These are phyloP conservation scores for Fusarium begoniae DNA, from an alignment of 2,329 filamentous ascomycete species.

Conservation along the genomic window DNA sequence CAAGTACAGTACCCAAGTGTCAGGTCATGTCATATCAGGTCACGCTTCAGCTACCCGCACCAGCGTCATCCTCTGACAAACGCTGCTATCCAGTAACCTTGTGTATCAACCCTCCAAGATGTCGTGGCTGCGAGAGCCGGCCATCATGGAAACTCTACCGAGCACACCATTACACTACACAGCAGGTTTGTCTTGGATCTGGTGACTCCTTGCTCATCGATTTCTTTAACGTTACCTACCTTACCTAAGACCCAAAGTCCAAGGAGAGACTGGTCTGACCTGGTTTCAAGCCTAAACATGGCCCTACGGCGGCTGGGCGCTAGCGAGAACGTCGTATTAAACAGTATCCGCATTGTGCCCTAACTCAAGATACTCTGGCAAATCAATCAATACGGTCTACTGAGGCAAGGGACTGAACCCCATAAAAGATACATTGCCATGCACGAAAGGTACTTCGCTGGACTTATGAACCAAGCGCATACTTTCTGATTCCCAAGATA, in stretches of 20 bases:
- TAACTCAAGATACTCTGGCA: conserved; percentile 14
- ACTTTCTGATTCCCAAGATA: conserved; percentile 25
- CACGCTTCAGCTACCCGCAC: conserved; percentile 35
- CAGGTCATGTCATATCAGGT: conserved; percentile 45
- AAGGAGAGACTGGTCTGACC: conserved; percentile 13
- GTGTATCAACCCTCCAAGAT: conserved; percentile 37
- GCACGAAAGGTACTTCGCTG: conserved; percentile 15
- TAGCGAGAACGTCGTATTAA: conserved; percentile 39
- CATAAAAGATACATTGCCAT: conserved; percentile 26
- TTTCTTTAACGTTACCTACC: background rate
- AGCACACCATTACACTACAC: conserved; percentile 12
- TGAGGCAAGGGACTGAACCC: conserved; percentile 11
- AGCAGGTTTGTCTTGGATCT: conserved; percentile 18
- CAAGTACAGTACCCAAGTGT: conserved; percentile 38
- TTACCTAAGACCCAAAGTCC: background rate
- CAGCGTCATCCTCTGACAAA: conserved; percentile 34
- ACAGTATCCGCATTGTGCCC: conserved; percentile 30
- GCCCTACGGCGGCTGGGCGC: conserved; percentile 20
- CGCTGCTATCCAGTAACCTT: conserved; percentile 33
- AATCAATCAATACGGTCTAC: conserved; percentile 34
- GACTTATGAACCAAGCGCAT: conserved; percentile 10
- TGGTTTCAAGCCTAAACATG: conserved; percentile 30
- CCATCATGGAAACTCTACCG: conserved; percentile 15
- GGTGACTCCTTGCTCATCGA: conserved; percentile 3
- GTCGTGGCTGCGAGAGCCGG: conserved; percentile 16